Evolutionary conservation across 768 basidiomycete genomes (phyloP).

Genomic region (Leccinum fibrillosum): DNA sequence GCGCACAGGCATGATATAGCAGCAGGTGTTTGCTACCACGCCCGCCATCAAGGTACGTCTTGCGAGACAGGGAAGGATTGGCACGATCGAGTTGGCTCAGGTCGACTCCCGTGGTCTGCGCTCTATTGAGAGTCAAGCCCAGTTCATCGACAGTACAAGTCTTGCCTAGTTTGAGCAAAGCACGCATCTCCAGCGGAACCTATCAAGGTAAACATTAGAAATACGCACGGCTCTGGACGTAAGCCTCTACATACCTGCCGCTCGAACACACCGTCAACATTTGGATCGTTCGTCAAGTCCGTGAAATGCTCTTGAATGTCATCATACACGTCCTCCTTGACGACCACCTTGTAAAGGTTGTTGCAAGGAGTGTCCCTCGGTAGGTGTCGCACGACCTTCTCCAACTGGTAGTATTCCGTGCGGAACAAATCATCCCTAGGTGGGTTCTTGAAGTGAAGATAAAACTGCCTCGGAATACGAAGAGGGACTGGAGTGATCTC

Average conservation of each 20-base stretch:
- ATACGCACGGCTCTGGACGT: background rate
- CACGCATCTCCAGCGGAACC: slow-evolving; percentile 83
- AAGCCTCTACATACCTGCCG: slow-evolving; percentile 60
- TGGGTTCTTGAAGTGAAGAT: slow-evolving; percentile 80
- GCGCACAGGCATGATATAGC: slow-evolving; percentile 82
- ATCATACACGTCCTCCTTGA: slow-evolving; percentile 80
- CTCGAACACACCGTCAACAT: slow-evolving; percentile 94
- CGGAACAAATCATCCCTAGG: slow-evolving; percentile 66
- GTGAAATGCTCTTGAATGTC: slow-evolving; percentile 90
- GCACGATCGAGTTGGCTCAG: slow-evolving; percentile 75
- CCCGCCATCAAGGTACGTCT: slow-evolving; percentile 73
- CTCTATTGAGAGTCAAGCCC: slow-evolving; percentile 74
- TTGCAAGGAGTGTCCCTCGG: slow-evolving; percentile 75
- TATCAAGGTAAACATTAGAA: slow-evolving; percentile 26
- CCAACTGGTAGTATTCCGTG: slow-evolving; percentile 62
- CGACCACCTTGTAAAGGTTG: slow-evolving; percentile 80
- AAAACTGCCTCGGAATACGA: slow-evolving; percentile 88
- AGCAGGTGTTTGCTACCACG: slow-evolving; percentile 73
- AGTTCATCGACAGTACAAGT: slow-evolving; percentile 67
- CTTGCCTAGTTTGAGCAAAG: slow-evolving; percentile 79
- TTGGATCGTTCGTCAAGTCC: slow-evolving; percentile 88
- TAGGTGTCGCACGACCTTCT: slow-evolving; percentile 72
- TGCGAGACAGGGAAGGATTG: slow-evolving; percentile 51
- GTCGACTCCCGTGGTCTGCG: slow-evolving; percentile 80
- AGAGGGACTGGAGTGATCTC: slow-evolving; percentile 79